Percentiles rank a stretch among this genome's conserved stretches.
Conservation (phyloP, 2,329 filamentous ascomycete species). For the Monilinia polystroma region DNA sequence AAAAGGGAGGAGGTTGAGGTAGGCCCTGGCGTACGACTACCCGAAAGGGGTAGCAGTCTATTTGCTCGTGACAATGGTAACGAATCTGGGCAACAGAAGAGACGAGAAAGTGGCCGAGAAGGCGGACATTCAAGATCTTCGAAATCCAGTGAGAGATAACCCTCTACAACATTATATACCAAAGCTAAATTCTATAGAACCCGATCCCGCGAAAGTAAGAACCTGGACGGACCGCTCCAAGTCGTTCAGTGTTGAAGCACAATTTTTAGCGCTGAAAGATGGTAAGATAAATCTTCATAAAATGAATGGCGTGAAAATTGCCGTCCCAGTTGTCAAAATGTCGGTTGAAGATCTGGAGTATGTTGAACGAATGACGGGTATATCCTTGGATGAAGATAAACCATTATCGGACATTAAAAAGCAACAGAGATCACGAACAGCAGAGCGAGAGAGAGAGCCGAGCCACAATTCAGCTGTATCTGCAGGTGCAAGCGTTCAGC, state of each 20-base stretch:
- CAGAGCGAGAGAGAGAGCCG: constrained; percentile 31
- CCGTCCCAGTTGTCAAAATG: constrained; percentile 94
- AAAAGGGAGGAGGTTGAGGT: constrained; percentile 65
- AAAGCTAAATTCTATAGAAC: constrained; percentile 55
- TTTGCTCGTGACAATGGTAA: constrained; percentile 64
- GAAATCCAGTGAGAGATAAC: constrained; percentile 67
- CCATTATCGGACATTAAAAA: constrained; percentile 79
- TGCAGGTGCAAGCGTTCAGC: constrained; percentile 63
- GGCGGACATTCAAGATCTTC: constrained; percentile 55
- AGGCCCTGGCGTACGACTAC: constrained; percentile 73
- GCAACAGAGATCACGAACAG: constrained; percentile 31
- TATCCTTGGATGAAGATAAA: constrained; percentile 88
- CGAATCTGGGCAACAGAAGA: constrained; percentile 69
- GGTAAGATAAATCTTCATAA: constrained; percentile 98
- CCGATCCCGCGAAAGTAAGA: constrained; percentile 77
- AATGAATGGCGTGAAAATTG: constrained; percentile 96
- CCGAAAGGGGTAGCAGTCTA: constrained; percentile 77
- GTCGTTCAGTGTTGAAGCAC: constrained; percentile 94
- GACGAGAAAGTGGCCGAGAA: constrained; percentile 64
- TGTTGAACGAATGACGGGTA: constrained; percentile 82
- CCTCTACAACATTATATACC: not conserved
- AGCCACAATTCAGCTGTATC: constrained; percentile 46
- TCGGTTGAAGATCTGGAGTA: constrained; percentile 92
- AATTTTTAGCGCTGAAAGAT: constrained; percentile 91
- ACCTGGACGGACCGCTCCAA: constrained; percentile 95